Conservation (phyloP, 257 asterid species). For the Solanum commersonii region DNA sequence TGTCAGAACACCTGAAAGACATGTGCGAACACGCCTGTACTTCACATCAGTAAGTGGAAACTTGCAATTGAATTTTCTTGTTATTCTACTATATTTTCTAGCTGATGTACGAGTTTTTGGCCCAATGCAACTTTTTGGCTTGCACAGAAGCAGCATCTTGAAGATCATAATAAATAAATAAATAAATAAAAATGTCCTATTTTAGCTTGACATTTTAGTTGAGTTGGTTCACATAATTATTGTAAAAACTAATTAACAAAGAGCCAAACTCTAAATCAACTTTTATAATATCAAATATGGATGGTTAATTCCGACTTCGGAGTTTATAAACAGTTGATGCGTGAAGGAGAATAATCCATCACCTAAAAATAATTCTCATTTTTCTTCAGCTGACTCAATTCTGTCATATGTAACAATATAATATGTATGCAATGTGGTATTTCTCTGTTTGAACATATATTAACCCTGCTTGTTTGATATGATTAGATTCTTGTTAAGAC, state of each 20-base stretch:
- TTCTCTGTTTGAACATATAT: background rate
- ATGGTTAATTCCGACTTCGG: background rate
- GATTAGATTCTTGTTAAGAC: background rate
- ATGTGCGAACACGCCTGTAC: constrained; percentile 85
- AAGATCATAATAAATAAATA: background rate
- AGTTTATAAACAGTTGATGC: background rate
- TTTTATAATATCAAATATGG: background rate
- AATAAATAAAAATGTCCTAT: background rate
- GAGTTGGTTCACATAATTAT: background rate
- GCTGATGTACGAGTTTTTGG: background rate
- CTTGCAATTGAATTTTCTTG: background rate
- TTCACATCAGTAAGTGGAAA: constrained; percentile 74
- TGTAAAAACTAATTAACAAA: background rate
- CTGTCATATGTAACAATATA: background rate
- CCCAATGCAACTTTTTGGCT: background rate
- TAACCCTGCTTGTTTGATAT: background rate
- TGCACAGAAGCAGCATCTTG: background rate
- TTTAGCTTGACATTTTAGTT: background rate
- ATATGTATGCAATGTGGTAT: background rate
- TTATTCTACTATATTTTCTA: background rate
- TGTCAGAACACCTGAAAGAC: constrained; percentile 82
- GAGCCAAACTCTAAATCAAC: background rate
- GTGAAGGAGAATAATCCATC: background rate
- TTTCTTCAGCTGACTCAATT: background rate
- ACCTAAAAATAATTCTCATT: background rate